Evolutionary conservation across 495 filamentous ascomycete genomes (phyloP).

Genomic region (Aspergillus haitiensis): DNA sequence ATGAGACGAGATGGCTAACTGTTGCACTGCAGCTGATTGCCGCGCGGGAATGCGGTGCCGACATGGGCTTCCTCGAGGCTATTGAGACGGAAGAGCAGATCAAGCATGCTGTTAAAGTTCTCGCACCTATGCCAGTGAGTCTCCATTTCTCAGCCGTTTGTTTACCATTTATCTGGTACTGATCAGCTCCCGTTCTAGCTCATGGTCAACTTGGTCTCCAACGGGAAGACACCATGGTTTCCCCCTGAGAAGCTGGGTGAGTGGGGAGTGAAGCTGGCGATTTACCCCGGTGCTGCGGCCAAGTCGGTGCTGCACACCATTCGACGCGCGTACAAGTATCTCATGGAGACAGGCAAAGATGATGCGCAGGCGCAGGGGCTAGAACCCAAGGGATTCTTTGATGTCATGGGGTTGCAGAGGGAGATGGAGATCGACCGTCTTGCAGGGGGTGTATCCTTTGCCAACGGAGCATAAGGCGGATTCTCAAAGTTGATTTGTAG

Average conservation of each 20-base stretch:
- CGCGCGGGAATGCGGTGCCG: slow-evolving; percentile 51
- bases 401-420: not conserved
- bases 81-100: slow-evolving; percentile 1
- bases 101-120: not conserved
- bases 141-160: not conserved
- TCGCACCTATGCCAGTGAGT: not conserved
- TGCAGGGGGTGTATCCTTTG: not conserved
- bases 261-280: not conserved
- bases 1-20: too few species aligned
- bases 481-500: too few species aligned
- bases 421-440: not conserved
- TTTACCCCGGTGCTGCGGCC: not conserved
- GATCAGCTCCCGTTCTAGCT: not conserved
- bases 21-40: slow-evolving; percentile 33
- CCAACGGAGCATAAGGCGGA: not conserved
- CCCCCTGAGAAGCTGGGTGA: not conserved
- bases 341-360: not conserved
- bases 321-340: not conserved
- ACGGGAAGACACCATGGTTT: not conserved
- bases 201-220: not conserved
- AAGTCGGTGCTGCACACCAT: not conserved
- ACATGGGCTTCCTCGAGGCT: slow-evolving; percentile 51
- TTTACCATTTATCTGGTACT: not conserved
- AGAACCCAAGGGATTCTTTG: not conserved
- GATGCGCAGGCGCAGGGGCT: not conserved